Evolutionary conservation across 768 basidiomycete genomes (phyloP).

Genomic region (Xanthoconium stramineum): DNA sequence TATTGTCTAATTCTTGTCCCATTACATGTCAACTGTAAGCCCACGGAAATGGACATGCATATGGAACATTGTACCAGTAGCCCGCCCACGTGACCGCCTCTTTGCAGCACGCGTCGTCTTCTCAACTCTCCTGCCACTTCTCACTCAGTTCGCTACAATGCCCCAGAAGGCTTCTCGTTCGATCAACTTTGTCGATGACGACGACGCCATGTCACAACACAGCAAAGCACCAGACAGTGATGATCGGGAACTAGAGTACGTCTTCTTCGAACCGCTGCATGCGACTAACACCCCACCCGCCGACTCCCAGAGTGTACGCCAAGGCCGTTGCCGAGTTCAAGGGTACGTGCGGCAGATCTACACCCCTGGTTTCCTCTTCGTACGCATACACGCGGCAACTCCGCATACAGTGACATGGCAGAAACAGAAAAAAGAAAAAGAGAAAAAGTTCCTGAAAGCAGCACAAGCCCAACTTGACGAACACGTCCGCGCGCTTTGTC

Average conservation of each 20-base stretch:
- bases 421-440: slow-evolving; percentile 27
- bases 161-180: slow-evolving; percentile 9
- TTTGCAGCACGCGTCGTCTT: too few relatives aligned
- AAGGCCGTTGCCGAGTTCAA: slow-evolving; percentile 32
- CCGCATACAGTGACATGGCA: slow-evolving; percentile 29
- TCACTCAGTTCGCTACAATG: too few relatives aligned
- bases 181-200: slow-evolving; percentile 9
- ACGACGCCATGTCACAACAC: slow-evolving; percentile 13
- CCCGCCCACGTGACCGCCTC: too few relatives aligned
- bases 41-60: too few relatives aligned
- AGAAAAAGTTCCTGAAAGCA: slow-evolving; percentile 20
- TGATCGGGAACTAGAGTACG: slow-evolving; percentile 28
- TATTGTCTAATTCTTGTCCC: too few relatives aligned
- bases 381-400: not conserved
- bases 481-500: slow-evolving; percentile 13
- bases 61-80: too few relatives aligned
- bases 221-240: slow-evolving; percentile 24
- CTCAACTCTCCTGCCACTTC: too few relatives aligned
- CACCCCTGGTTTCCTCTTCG: not conserved
- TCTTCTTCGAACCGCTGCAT: not conserved
- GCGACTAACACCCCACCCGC: not conserved
- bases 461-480: slow-evolving; percentile 25
- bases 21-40: too few relatives aligned
- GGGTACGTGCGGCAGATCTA: slow-evolving; percentile 12
- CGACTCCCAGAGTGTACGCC: slow-evolving; percentile 23